Base-by-base conservation (phyloP, 2,329 filamentous ascomycete genomes). In the Epichloe typhina region DNA sequence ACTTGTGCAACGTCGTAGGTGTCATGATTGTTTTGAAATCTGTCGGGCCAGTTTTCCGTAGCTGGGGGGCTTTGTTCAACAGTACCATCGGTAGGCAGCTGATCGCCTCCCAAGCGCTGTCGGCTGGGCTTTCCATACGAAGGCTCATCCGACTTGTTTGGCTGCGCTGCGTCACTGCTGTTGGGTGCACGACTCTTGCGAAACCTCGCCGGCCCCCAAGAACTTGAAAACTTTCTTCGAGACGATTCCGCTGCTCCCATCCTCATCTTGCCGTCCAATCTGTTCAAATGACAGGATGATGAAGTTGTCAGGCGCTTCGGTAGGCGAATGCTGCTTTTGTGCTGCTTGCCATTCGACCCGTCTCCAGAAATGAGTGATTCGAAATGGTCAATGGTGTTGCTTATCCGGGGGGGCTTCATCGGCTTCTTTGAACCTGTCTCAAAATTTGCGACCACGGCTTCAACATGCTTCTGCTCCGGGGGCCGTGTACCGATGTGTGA, bases 381-480 rank as follows among this genome's bases (percentile, higher is more conserved):
- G 21, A 53, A 53, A 41, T 44, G 51, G n/a, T 46, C 51, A 31
- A 53, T 53, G 19, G 33, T 50, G 43, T 50, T 47, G 21, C 39
- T 50, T 19, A 53, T 53, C 31, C 37, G 44, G 43, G 17, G 5
- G 23, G 36, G 31, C 21, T 45, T 31, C 36, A 40, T n/a, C 19
- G 42, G 26, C n/a, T 50, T 33, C 17, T 46, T 47, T 35, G 51
- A 33, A 38, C 9, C 13, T 5, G 47, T n/a, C 15, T 49, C 51
- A 5, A 50, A 42, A 19, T 46, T 39, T 8, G 46, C 40, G 19
- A 36, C 46, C 17, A 31, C 36, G n/a, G 35, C 17, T 36, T 38
- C 46, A 12, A 43, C 31, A 38, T 37, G 38, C 31, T 36, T 50
- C 40, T 21, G 19, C 13, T 47, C 23, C 11, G n/a, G 26, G 15